These are phyloP conservation scores for Diutina catenulata DNA, from an alignment of 1,139 yeast species.

Conservation along the genomic window DNA sequence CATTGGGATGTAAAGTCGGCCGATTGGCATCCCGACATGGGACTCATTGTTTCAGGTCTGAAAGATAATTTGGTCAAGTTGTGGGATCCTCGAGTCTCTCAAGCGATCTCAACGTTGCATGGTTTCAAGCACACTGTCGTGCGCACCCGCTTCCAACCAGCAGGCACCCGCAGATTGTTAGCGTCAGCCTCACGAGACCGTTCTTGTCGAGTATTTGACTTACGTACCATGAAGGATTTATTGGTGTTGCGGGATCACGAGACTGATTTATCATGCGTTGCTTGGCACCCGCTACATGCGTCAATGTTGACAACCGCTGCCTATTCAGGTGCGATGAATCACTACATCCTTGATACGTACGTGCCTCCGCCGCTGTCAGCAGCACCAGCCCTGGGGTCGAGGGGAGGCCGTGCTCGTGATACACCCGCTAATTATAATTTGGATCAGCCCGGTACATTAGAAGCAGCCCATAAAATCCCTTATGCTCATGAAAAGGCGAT, in stretches of 20 bases:
- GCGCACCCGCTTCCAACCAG: slow-evolving; percentile 70
- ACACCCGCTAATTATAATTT: slow-evolving; percentile 6
- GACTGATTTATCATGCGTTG: slow-evolving; percentile 71
- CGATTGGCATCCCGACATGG: slow-evolving; percentile 91
- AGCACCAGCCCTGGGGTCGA: too few relatives aligned
- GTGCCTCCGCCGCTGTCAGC: too few relatives aligned
- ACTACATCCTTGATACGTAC: slow-evolving; percentile 55
- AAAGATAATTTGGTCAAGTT: slow-evolving; percentile 86
- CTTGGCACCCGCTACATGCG: slow-evolving; percentile 91
- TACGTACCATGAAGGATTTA: slow-evolving; percentile 72
- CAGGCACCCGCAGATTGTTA: slow-evolving; percentile 52
- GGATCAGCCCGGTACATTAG: slow-evolving; percentile 16
- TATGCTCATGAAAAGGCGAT: slow-evolving; percentile 92
- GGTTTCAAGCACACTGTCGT: slow-evolving; percentile 92
- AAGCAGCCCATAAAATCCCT: slow-evolving; percentile 60
- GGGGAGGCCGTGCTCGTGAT: slow-evolving; percentile 14
- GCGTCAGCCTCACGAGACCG: slow-evolving; percentile 87
- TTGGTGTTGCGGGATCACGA: slow-evolving; percentile 68
- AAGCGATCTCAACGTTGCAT: slow-evolving; percentile 68
- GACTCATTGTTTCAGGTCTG: slow-evolving; percentile 78
- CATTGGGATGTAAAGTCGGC: slow-evolving; percentile 98
- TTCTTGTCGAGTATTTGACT: slow-evolving; percentile 77
- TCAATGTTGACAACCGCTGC: slow-evolving; percentile 76
- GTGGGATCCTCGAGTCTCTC: slow-evolving; percentile 87
- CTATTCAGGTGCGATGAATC: slow-evolving; percentile 78